A percentile compares a stretch with the other conserved stretches of the same genome.
Evolutionary conservation across 495 filamentous ascomycete genomes (phyloP).

Genomic region (Neurospora sp.): DNA sequence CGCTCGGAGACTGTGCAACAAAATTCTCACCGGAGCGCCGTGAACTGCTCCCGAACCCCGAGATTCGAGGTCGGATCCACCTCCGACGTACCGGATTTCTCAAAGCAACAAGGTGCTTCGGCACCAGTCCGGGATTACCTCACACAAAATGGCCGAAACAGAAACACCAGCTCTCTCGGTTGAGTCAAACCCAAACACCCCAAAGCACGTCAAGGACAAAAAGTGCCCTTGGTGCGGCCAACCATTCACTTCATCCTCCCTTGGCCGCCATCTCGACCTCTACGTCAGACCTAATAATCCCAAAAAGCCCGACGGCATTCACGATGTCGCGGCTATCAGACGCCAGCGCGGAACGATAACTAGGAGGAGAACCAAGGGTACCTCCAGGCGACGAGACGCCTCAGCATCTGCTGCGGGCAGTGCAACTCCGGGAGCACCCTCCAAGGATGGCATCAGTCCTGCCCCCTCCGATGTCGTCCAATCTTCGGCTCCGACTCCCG

Average conservation of each 20-base stretch:
- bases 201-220: constrained; percentile 58
- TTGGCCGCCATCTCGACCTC: constrained; percentile 86
- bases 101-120: not conserved
- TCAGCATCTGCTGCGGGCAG: constrained; percentile 26
- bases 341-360: constrained; percentile 75
- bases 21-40: not conserved
- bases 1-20: not conserved
- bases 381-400: constrained; percentile 40
- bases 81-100: not conserved
- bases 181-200: constrained; percentile 3
- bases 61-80: not conserved
- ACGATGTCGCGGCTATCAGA: constrained; percentile 79
- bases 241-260: constrained; percentile 79
- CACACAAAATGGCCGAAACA: constrained; percentile 14
- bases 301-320: constrained; percentile 70
- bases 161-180: not conserved
- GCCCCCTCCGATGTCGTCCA: constrained; percentile 19
- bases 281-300: constrained; percentile 84
- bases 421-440: constrained; percentile 28
- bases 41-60: not conserved
- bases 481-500: constrained; percentile 13
- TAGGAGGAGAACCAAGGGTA: constrained; percentile 61
- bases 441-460: constrained; percentile 16
- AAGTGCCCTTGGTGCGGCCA: constrained; percentile 78
- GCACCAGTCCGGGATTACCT: not conserved